A percentile compares a stretch with the other conserved stretches of the same genome.
Conservation (phyloP, 1,139 yeast species). For the Candida glucosophila region DNA sequence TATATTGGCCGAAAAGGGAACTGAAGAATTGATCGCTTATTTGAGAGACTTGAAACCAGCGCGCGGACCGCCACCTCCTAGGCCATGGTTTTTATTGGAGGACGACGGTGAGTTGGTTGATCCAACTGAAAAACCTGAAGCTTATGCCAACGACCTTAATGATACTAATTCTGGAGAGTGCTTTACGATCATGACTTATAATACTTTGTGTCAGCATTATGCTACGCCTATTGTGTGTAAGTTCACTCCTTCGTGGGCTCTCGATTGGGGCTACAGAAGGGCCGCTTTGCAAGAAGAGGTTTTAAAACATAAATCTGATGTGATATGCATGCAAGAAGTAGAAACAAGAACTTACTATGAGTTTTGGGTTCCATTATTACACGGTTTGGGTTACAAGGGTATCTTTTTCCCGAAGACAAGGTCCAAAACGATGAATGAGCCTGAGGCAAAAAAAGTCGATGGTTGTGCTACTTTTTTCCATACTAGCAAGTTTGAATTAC, state of each 20-base stretch:
- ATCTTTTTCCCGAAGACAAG: constrained; percentile 82
- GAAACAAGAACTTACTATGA: constrained; percentile 82
- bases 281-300: constrained; percentile 69
- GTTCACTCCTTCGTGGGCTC: constrained; percentile 96
- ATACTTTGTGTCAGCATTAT: constrained; percentile 90
- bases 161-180: constrained; percentile 20
- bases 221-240: constrained; percentile 90
- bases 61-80: constrained; percentile 54
- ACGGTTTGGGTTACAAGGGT: constrained; percentile 70
- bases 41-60: constrained; percentile 78
- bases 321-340: constrained; percentile 91
- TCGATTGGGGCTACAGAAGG: constrained; percentile 88
- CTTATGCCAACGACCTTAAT: constrained; percentile 16
- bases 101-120: constrained; percentile 67
- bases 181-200: constrained; percentile 80
- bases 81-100: constrained; percentile 76
- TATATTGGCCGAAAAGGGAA: constrained; percentile 73
- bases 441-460: constrained; percentile 83
- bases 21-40: constrained; percentile 71
- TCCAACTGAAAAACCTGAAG: constrained; percentile 22
- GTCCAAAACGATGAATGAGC: constrained; percentile 82
- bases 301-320: constrained; percentile 55
- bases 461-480: constrained; percentile 94
- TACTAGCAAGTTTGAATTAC: constrained; percentile 55
- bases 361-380: constrained; percentile 73